phyloP scores from a whole-genome alignment of 2,329 filamentous ascomycete species.

The Clonostachys rhizophaga region DNA sequence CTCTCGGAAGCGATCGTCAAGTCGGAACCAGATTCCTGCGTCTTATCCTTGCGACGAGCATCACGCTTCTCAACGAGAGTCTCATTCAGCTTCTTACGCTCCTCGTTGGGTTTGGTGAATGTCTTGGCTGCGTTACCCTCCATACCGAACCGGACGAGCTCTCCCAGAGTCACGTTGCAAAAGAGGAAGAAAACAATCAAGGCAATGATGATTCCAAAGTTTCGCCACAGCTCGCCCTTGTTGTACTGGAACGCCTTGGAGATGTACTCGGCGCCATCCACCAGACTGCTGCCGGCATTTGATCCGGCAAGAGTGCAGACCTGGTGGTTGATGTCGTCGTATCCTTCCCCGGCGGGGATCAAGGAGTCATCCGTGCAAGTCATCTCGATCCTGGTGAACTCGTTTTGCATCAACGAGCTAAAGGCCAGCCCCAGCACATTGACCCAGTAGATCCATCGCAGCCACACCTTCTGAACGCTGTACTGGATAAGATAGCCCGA shows the following conservation, averaged over 20 bases:
- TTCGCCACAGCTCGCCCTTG: conserved; percentile 69
- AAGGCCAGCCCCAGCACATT: conserved; percentile 74
- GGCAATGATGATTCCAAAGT: conserved; percentile 75
- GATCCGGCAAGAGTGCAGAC: conserved; percentile 78
- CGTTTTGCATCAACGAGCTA: conserved; percentile 78
- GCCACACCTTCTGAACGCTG: conserved; percentile 67
- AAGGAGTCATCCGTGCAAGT: conserved; percentile 64
- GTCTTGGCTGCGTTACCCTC: conserved; percentile 78
- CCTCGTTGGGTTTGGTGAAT: conserved; percentile 66
- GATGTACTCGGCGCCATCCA: conserved; percentile 68
- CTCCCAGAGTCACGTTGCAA: conserved; percentile 73
- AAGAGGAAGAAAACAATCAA: conserved; percentile 73
- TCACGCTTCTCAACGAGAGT: conserved; percentile 56
- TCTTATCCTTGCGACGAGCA: conserved; percentile 40
- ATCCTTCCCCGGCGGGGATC: conserved; percentile 66
- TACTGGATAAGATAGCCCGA: conserved; percentile 83
- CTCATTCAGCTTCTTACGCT: conserved; percentile 61
- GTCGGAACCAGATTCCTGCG: conserved; percentile 38
- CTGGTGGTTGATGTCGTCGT: conserved; percentile 68
- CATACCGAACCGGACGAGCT: conserved; percentile 72
- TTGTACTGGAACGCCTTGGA: conserved; percentile 63
- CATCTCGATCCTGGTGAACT: conserved; percentile 67
- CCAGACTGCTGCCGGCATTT: conserved; percentile 53
- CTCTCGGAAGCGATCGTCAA: conserved; percentile 55
- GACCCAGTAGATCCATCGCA: conserved; percentile 77